Evolutionary conservation across 345 rosid genomes (phyloP), one percentile per base, ranked within the genome.

Genomic region (Populus pruinosa): DNA sequence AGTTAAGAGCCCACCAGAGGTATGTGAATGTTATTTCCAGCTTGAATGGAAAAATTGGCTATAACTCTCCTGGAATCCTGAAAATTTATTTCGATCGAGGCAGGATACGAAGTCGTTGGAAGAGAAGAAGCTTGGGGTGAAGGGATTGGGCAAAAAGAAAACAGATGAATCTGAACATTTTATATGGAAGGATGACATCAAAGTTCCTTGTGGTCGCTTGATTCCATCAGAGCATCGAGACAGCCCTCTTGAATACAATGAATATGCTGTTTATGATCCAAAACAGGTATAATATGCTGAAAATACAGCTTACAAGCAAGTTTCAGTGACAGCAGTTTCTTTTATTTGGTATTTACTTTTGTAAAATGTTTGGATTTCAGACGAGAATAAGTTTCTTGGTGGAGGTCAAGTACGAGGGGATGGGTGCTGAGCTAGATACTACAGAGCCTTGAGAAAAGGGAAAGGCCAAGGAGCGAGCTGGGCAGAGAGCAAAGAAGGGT

Each of bases 221-320:
- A 83, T 91, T 39, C 82, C 91, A 4, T 94, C 97, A 0, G 89
- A 82, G 44, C 85, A 89, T 59, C 81, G 86, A 78, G 89, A 90
- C 35, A 90, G 94, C 80, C 87, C 87, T 16, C 91, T 91, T 0
- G 97, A 93, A 78, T 93, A 86, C 82, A 91, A 88, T n/a, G 96
- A 91, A 76, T 90, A 92, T 11, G 91, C 93, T 0, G 94, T 93
- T 31, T 92, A 90, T 72, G 95, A 93, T 67, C 94, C 92, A 0
- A 88, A 89, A 82, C 91, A 86, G 92, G 99, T 90, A 55, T 55
- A 8, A 55, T 21, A 21, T 21, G 0, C 25, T 1, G 5, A 20
- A 21, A 20, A 18, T 8, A 20, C n/a, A 55, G n/a, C 9, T 36
- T 36, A 7, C 41, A 21, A 36, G 50, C 50, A 44, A 44, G 5